Evolutionary conservation across 495 filamentous ascomycete species (phyloP).

Genomic region (Penicillium bialowiezense): DNA sequence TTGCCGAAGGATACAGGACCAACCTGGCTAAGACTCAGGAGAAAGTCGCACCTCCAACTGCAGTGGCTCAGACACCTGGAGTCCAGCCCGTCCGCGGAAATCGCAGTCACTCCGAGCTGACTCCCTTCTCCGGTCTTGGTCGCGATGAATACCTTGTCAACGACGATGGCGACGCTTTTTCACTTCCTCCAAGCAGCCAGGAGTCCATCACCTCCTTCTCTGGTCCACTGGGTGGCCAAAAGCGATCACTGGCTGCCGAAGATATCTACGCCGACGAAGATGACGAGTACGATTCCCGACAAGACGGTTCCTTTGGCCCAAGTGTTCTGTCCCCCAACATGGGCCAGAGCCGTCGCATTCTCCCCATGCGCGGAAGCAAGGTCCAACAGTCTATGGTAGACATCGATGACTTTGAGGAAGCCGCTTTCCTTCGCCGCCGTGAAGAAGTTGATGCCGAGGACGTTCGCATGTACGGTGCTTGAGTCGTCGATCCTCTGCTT

Average conservation of each 20-base stretch:
- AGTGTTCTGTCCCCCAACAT: conserved; percentile 35
- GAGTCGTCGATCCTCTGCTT: background rate
- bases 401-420: conserved; percentile 45
- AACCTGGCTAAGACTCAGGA: conserved; percentile 28
- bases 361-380: conserved; percentile 12
- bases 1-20: conserved; percentile 91
- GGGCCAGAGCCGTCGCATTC: conserved; percentile 31
- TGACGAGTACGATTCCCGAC: background rate
- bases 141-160: conserved; percentile 15
- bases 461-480: conserved; percentile 24
- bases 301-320: conserved; percentile 12
- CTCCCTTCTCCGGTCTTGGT: conserved; percentile 73
- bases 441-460: conserved; percentile 46
- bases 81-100: conserved; percentile 13
- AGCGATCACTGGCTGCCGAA: conserved; percentile 31
- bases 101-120: conserved; percentile 50
- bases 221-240: conserved; percentile 13
- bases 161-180: conserved; percentile 42
- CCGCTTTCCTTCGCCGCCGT: conserved; percentile 37
- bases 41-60: conserved; percentile 22
- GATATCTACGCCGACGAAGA: conserved; percentile 50
- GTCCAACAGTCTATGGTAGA: conserved; percentile 22
- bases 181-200: conserved; percentile 46
- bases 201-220: conserved; percentile 25
- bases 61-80: conserved; percentile 13